Conservation (phyloP, 2,329 filamentous ascomycete species). For the Pseudogymnoascus sp. region DNA sequence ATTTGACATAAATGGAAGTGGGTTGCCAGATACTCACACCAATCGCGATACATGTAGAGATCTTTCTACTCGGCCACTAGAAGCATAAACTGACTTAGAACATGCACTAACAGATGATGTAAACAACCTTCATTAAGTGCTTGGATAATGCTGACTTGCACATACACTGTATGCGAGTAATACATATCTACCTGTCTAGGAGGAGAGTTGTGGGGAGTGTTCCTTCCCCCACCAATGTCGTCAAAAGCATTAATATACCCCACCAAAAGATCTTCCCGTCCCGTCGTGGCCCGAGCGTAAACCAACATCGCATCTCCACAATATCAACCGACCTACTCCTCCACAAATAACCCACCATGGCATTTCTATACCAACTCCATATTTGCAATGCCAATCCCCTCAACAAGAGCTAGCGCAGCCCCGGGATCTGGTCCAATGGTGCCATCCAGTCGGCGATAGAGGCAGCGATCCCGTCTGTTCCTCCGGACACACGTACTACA, state of each 20-base stretch:
- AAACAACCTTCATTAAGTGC: not conserved
- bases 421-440: not conserved
- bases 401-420: not conserved
- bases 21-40: not conserved
- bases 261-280: not conserved
- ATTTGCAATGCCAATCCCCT: not conserved
- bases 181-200: not conserved
- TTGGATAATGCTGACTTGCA: slow-evolving; percentile 1
- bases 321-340: not conserved
- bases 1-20: not conserved
- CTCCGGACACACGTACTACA: not conserved
- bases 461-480: not conserved
- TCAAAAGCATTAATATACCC: not conserved
- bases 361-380: not conserved
- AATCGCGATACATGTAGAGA: not conserved
- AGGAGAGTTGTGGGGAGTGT: not conserved
- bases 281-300: not conserved
- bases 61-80: not conserved
- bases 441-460: not conserved
- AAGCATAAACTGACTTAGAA: not conserved
- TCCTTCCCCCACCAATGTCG: not conserved
- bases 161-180: not conserved
- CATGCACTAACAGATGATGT: slow-evolving; percentile 2
- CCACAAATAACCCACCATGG: not conserved
- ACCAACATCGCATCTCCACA: not conserved